phyloP scores from a whole-genome alignment of 1,284 basidiomycete genomes.

The Heterobasidion annosum region DNA sequence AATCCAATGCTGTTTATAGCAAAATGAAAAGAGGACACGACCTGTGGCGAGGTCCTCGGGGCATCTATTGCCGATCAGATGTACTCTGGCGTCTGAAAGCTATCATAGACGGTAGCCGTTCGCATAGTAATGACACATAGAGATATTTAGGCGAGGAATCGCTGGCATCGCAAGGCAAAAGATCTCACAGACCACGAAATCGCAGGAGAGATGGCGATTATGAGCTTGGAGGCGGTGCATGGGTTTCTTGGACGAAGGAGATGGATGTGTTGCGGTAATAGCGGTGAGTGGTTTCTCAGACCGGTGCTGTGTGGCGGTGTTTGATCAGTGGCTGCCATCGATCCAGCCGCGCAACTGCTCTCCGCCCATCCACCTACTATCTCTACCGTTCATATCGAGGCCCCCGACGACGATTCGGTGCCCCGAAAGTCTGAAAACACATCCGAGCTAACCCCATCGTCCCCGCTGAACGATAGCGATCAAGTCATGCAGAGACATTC shows the following conservation, averaged over 20 bases:
- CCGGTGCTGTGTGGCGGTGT: neutral
- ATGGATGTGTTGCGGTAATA: neutral
- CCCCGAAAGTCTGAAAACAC: neutral
- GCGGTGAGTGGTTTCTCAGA: too few species aligned
- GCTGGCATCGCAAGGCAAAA: too few species aligned
- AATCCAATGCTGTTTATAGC: too few species aligned
- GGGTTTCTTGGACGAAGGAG: neutral
- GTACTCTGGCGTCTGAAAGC: too few species aligned
- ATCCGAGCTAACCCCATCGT: neutral
- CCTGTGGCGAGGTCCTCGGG: too few species aligned
- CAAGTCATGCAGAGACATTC: constrained; percentile 51
- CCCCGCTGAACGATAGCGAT: neutral
- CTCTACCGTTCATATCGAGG: neutral
- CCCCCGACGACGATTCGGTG: neutral
- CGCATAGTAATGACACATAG: neutral
- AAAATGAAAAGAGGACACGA: too few species aligned
- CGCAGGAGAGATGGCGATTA: constrained; percentile 2
- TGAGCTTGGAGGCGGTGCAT: neutral
- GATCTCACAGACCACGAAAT: too few species aligned
- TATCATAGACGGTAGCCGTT: too few species aligned
- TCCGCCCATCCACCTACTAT: constrained; percentile 2
- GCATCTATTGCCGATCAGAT: too few species aligned
- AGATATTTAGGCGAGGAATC: neutral
- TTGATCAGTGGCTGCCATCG: neutral
- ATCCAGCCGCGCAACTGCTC: neutral